Evolutionary conservation across 805 yeast species (phyloP), one percentile per base, ranked within the genome.

Genomic region (Ogataea salicorniae): DNA sequence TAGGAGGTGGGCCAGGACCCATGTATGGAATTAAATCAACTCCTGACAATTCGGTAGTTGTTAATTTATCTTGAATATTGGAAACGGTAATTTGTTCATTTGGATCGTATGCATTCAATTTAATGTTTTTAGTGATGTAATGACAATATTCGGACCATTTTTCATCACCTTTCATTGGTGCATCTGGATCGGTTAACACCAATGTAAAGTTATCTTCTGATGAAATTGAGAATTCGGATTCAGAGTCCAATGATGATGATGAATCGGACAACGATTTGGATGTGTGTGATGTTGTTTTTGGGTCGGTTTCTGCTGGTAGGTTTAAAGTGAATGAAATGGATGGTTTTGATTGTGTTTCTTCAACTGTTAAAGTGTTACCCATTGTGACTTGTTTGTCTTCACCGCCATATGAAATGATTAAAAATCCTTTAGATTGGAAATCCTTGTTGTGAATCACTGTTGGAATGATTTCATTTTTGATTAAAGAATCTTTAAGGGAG

Each of bases 1-100:
- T 81, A 42, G 77, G 76, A 37, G 97, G 97, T n/a, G 97, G 97
- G 5, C 79, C 96, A 3, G 97, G 96, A 0, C 95, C 95, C 56
- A 69, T 61, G 66, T 90, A 89, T 6, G 81, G 70, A 39, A 81
- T 60, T 31, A 85, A 54, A 39, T 73, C 73, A 18, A 52, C 60
- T 18, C 78, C 81, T 37, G 60, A 49, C 8, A 73, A 51, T 15
- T 67, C 63, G n/a, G 67, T 68, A 1, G 74, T 63, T 15, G 74
- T 66, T 37, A 68, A 46, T 39, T 55, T 54, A 26, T 52, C 58
- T 40, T 63, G 70, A 18, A 57, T 48, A 3, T 49, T 42, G 1
- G 58, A 45, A 6, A 50, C 40, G 29, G 47, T 50, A 37, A 57
- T 58, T 42, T 63, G 57, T 34, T 70, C 65, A 17, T 56, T 48